Percentiles rank a stretch among this genome's conserved stretches.
These are phyloP conservation scores for Periconia digitata DNA, from an alignment of 2,329 filamentous ascomycete species.

Conservation along the genomic window DNA sequence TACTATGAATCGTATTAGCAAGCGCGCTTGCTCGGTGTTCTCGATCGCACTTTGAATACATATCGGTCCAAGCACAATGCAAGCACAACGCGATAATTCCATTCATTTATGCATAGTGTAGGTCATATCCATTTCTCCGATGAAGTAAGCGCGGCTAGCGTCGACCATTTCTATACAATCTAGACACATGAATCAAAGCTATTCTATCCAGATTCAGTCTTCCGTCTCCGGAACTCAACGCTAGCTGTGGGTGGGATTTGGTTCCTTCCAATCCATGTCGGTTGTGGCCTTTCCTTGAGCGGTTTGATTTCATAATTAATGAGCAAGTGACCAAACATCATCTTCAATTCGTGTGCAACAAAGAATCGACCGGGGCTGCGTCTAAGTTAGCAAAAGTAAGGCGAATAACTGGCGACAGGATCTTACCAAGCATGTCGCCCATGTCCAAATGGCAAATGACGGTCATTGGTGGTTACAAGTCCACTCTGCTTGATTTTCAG, in stretches of 20 bases:
- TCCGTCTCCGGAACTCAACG: slow-evolving; percentile 13
- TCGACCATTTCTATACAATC: too few species aligned
- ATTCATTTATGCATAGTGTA: too few species aligned
- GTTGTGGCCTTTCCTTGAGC: slow-evolving; percentile 23
- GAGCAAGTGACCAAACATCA: slow-evolving; percentile 40
- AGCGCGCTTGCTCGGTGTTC: too few species aligned
- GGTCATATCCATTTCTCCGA: too few species aligned
- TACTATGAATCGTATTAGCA: too few species aligned
- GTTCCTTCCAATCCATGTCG: slow-evolving; percentile 21
- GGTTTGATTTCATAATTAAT: slow-evolving; percentile 42
- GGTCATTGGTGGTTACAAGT: slow-evolving; percentile 57
- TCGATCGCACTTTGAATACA: too few species aligned
- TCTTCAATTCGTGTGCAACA: slow-evolving; percentile 40
- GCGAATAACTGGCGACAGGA: slow-evolving; percentile 26
- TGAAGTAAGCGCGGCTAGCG: too few species aligned
- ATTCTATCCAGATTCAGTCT: neutral
- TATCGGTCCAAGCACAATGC: too few species aligned
- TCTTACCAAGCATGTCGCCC: slow-evolving; percentile 52
- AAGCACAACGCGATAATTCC: too few species aligned
- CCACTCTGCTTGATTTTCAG: slow-evolving; percentile 46
- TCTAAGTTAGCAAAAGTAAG: slow-evolving; percentile 6
- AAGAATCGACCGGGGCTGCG: slow-evolving; percentile 43
- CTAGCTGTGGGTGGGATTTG: slow-evolving; percentile 17
- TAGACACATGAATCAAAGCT: neutral
- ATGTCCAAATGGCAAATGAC: slow-evolving; percentile 59